These are phyloP conservation scores for Rhynchospora tenuis DNA, from an alignment of 176 grass and related monocot genomes.

Conservation along the genomic window DNA sequence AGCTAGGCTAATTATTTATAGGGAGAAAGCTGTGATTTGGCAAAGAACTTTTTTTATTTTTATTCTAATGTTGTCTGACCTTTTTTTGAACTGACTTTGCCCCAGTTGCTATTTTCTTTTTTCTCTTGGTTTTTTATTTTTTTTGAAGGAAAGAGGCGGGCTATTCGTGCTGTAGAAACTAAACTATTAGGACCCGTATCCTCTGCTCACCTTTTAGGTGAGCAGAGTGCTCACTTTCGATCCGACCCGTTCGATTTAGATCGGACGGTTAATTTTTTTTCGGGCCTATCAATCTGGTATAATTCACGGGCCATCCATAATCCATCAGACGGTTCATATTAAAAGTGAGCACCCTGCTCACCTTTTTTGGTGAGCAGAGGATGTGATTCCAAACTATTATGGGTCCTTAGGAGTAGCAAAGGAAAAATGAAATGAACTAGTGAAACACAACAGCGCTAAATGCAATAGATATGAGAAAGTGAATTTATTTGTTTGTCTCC, in stretches of 20 bases:
- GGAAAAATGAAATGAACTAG: neutral
- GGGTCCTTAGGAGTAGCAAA: neutral
- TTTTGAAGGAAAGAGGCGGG: slow-evolving; percentile 13
- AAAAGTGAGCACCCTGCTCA: too few relatives aligned
- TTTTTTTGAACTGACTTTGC: slow-evolving; percentile 1
- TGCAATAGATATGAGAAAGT: neutral
- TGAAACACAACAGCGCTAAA: neutral
- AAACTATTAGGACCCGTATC: too few relatives aligned
- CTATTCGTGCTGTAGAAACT: neutral
- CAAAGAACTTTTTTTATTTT: slow-evolving; percentile 14
- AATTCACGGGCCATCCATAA: too few relatives aligned
- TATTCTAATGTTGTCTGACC: neutral
- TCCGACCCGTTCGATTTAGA: too few relatives aligned
- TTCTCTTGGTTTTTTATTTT: neutral
- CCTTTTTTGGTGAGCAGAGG: too few relatives aligned
- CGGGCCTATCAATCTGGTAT: too few relatives aligned
- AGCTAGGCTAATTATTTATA: neutral
- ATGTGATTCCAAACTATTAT: neutral
- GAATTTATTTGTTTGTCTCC: neutral
- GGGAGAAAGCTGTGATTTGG: neutral
- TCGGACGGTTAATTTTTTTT: too few relatives aligned
- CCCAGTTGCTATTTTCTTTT: slow-evolving; percentile 10
- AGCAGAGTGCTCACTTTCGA: too few relatives aligned
- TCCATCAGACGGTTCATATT: too few relatives aligned
- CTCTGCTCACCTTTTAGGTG: too few relatives aligned